These are phyloP conservation scores for Quercus rubra DNA, from an alignment of 306 rosid genomes.

Conservation along the genomic window DNA sequence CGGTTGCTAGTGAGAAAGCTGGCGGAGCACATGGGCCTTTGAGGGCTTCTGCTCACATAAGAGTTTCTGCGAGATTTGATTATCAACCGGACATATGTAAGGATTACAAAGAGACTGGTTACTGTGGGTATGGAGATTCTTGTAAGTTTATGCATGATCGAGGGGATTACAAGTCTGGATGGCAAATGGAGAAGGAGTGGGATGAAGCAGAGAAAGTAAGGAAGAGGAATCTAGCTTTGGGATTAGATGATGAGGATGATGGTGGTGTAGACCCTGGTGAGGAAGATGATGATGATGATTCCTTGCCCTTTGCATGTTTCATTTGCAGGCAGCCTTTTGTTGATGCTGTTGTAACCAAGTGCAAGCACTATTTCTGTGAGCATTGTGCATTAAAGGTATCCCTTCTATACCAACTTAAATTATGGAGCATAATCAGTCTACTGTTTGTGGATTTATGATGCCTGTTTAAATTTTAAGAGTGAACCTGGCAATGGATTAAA, in stretches of 20 bases:
- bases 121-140: slow-evolving; percentile 79
- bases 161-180: slow-evolving; percentile 92
- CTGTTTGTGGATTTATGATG: not conserved
- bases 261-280: slow-evolving; percentile 36
- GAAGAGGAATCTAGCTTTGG: slow-evolving; percentile 66
- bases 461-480: not conserved
- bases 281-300: slow-evolving; percentile 50
- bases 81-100: slow-evolving; percentile 90
- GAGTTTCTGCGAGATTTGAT: slow-evolving; percentile 79
- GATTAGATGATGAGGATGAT: slow-evolving; percentile 38
- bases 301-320: slow-evolving; percentile 78
- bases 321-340: slow-evolving; percentile 77
- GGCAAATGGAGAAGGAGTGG: slow-evolving; percentile 96
- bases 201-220: slow-evolving; percentile 83
- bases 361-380: slow-evolving; percentile 85
- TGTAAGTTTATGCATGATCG: slow-evolving; percentile 94
- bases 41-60: slow-evolving; percentile 88
- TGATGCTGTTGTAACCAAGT: slow-evolving; percentile 77
- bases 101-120: slow-evolving; percentile 89
- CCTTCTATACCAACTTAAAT: not conserved
- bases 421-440: not conserved
- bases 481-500: not conserved
- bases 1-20: slow-evolving; percentile 78
- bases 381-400: slow-evolving; percentile 80
- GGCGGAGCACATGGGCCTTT: slow-evolving; percentile 91